phyloP scores from a whole-genome alignment of 1,284 basidiomycete genomes.

The Papiliotrema laurentii region DNA sequence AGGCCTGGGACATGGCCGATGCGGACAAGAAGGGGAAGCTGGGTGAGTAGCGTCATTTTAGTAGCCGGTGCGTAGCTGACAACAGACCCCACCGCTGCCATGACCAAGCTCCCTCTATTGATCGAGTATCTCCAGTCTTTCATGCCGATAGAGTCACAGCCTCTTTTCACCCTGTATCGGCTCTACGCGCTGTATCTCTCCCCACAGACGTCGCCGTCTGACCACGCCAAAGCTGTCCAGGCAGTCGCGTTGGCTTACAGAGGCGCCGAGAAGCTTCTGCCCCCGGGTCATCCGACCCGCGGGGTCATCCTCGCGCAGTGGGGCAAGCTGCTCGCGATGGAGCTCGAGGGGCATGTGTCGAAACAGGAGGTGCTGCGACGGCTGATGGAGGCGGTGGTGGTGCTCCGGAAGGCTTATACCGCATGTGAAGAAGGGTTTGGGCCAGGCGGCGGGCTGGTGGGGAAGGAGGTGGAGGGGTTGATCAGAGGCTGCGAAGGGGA shows the following conservation, averaged over 20 bases:
- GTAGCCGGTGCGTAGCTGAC: no score
- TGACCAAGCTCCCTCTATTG: slow-evolving; percentile 47
- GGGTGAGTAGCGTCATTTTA: not conserved
- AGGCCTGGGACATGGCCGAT: slow-evolving; percentile 13
- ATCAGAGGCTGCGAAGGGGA: slow-evolving; percentile 29
- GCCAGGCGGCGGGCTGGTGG: slow-evolving; percentile 37
- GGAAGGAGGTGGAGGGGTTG: slow-evolving; percentile 32
- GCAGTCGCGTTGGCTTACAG: slow-evolving; percentile 57
- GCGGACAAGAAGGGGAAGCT: slow-evolving; percentile 6
- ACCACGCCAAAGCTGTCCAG: slow-evolving; percentile 50
- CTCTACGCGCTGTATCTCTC: slow-evolving; percentile 51
- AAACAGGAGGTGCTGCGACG: slow-evolving; percentile 55
- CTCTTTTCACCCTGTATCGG: slow-evolving; percentile 67
- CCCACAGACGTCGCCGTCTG: slow-evolving; percentile 17
- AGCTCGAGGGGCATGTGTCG: slow-evolving; percentile 9
- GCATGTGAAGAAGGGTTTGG: slow-evolving; percentile 42
- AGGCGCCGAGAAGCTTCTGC: slow-evolving; percentile 57
- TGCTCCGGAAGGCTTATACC: slow-evolving; percentile 57
- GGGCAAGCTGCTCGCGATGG: slow-evolving; percentile 64
- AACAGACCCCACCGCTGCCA: not conserved
- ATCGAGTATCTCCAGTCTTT: slow-evolving; percentile 62
- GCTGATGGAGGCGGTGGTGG: slow-evolving; percentile 60
- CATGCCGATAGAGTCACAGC: slow-evolving; percentile 62
- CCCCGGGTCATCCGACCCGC: slow-evolving; percentile 69
- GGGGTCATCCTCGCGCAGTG: slow-evolving; percentile 72